Conservation (phyloP, 495 filamentous ascomycete genomes). For the Aspergillus hancockii region DNA sequence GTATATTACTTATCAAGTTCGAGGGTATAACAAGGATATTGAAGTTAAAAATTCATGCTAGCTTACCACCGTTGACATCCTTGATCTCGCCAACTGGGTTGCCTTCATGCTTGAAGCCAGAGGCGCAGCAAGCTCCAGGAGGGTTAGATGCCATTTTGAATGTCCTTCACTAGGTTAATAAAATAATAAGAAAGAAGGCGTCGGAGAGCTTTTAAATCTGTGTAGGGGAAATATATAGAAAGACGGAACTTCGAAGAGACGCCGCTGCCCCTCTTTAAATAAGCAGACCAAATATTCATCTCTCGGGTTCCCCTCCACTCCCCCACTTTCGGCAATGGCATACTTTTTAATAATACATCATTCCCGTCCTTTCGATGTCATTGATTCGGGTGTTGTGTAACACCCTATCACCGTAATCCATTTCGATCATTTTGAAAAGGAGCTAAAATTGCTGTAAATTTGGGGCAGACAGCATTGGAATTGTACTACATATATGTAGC, state of each 20-base stretch:
- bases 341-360: background rate
- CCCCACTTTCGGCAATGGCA: background rate
- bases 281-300: background rate
- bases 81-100: constrained; percentile 43
- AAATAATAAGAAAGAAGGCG: background rate
- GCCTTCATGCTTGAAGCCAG: constrained; percentile 54
- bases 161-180: constrained; percentile 1
- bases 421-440: too few relatives aligned
- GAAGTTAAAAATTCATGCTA: background rate
- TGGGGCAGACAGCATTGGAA: too few relatives aligned
- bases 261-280: constrained; percentile 2
- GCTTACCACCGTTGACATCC: constrained; percentile 41
- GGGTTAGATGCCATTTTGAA: constrained; percentile 59
- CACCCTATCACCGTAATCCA: too few relatives aligned
- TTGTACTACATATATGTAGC: too few relatives aligned
- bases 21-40: constrained; percentile 24
- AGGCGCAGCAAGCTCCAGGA: constrained; percentile 56
- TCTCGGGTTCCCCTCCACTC: background rate
- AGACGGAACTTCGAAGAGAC: background rate
- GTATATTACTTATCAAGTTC: constrained; percentile 19
- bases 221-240: background rate
- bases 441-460: too few relatives aligned
- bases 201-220: background rate
- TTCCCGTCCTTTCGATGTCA: background rate
- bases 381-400: too few relatives aligned